A percentile compares a stretch with the other conserved stretches of the same genome.
These are phyloP conservation scores for Syncephalastrum racemosum DNA, from an alignment of 371 early-diverging fungal genomes.

Conservation along the genomic window DNA sequence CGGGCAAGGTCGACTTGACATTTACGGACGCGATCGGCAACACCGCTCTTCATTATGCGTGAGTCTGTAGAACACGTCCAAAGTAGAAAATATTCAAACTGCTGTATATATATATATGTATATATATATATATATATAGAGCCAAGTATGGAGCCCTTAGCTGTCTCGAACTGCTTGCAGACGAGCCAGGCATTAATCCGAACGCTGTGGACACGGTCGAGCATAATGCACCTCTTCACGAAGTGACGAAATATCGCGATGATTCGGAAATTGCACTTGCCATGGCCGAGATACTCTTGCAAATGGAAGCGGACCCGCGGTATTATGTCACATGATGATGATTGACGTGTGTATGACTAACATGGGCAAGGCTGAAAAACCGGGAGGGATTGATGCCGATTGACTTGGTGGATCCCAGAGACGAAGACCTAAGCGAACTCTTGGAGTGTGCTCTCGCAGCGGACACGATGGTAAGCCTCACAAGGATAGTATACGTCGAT, in stretches of 20 bases:
- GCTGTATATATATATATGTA: neutral
- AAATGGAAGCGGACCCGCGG: conserved; percentile 58
- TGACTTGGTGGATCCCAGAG: conserved; percentile 13
- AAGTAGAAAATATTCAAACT: too few relatives aligned
- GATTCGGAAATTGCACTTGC: conserved; percentile 52
- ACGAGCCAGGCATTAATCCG: conserved; percentile 41
- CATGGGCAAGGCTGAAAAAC: conserved; percentile 16
- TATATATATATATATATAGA: conserved; percentile 24
- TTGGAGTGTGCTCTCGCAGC: conserved; percentile 18
- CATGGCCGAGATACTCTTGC: conserved; percentile 54
- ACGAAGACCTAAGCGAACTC: conserved; percentile 22
- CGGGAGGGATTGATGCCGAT: conserved; percentile 10
- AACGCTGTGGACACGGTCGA: conserved; percentile 51
- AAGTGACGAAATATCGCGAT: conserved; percentile 56
- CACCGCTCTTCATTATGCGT: conserved; percentile 69
- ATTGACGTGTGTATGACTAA: neutral
- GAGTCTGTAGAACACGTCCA: conserved; percentile 26
- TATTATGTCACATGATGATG: conserved; percentile 9
- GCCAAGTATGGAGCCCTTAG: conserved; percentile 57
- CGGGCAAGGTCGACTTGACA: conserved; percentile 51
- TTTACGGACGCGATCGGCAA: conserved; percentile 61
- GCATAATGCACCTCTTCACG: conserved; percentile 66
- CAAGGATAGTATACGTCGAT: neutral
- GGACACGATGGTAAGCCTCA: conserved; percentile 15
- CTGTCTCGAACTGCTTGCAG: conserved; percentile 56